Evolutionary conservation across 2,329 filamentous ascomycete species (phyloP), one percentile per base, ranked within the genome.

Genomic region (Capronia coronata): DNA sequence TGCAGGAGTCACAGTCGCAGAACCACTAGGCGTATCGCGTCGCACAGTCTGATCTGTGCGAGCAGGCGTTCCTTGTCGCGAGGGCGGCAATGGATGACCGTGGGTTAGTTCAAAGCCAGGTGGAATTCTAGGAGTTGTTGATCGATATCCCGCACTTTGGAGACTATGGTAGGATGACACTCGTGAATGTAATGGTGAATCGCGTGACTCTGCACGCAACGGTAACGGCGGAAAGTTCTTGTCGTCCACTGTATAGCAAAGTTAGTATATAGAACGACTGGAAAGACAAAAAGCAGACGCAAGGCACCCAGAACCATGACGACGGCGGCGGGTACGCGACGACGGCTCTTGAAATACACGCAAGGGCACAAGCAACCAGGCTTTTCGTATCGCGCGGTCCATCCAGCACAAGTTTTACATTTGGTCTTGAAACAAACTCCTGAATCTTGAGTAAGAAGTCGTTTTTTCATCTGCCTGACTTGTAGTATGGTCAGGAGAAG

Each of bases 181-280:
- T 63, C 62, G 34, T 59, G 52, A 68, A 64, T 46, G 69, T 63
- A 58, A 67, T 64, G 42, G 60, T 61, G 54, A 68, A 27, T 30
- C 64, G 18, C 65, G 58, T 2, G 66, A 45, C 10, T 65, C 60
- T 7, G 61, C 57, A n/a, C 60, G 62, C 18, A 59, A 51, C 27
- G 64, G 69, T 18, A 74, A 62, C 41, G 71, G 71, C 22, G 72
- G 71, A 40, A 75, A 74, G 13, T 75, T 70, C 58, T 71, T 67
- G 42, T 72, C 66, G 54, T 71, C 71, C 67, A 64, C 61, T 60
- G 52, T 52, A 50, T 52, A 60, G 32, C 58, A 69, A 61, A n/a
- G n/a, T 54, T 52, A 51, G 42, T 22, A 49, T 38, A 37, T 34
- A n/a, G 38, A 23, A 22, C 57, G 22, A 48, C n/a, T n/a, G 29